Percentiles rank a stretch among this genome's conserved stretches.
These are phyloP conservation scores for Euryodendron excelsum DNA, from an alignment of 148 eudicot genomes.

Conservation along the genomic window DNA sequence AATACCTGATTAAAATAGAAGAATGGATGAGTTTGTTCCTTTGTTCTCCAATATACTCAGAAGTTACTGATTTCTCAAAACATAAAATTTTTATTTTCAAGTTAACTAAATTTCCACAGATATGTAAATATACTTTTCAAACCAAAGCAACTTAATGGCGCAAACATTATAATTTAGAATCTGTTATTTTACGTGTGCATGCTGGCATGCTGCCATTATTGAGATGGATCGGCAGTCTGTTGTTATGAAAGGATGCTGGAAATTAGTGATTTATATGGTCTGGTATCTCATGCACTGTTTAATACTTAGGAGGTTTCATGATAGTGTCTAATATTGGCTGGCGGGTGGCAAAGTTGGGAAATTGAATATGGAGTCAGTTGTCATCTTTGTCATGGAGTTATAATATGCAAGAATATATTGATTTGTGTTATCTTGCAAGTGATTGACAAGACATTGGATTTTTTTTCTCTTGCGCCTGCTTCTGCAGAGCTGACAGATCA, in stretches of 20 bases:
- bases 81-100: too few relatives aligned
- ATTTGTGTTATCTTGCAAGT: not conserved
- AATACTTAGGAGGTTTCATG: not conserved
- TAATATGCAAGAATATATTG: not conserved
- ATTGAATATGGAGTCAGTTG: not conserved
- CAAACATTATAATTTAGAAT: too few relatives aligned
- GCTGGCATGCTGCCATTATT: too few relatives aligned
- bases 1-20: too few relatives aligned
- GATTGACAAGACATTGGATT: not conserved
- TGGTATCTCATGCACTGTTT: not conserved
- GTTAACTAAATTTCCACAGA: too few relatives aligned
- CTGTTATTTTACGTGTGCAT: too few relatives aligned
- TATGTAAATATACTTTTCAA: not conserved
- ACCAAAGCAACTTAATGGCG: not conserved
- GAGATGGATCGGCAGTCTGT: not conserved
- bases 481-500: conserved; percentile 79
- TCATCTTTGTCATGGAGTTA: not conserved
- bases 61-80: too few relatives aligned
- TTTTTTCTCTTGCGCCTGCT: not conserved
- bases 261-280: not conserved
- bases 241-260: not conserved
- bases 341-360: not conserved
- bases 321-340: not conserved
- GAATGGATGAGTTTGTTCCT: too few relatives aligned
- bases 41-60: too few relatives aligned